These are phyloP conservation scores for Alternaria atra DNA, from an alignment of 2,329 filamentous ascomycete species.

Conservation along the genomic window DNA sequence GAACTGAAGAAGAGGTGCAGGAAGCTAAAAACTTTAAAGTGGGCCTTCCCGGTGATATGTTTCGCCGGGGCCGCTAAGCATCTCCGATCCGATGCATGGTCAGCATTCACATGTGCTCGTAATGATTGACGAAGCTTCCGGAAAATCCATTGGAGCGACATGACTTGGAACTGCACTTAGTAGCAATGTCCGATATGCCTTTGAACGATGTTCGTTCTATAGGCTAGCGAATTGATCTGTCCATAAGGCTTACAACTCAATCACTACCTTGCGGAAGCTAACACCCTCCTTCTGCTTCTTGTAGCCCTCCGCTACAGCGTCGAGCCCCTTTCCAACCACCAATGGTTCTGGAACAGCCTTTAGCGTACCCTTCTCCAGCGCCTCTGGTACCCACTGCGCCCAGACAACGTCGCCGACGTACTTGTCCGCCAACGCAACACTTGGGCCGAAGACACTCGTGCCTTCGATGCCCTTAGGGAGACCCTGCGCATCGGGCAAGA, in stretches of 20 bases:
- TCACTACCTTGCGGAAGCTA: constrained; percentile 47
- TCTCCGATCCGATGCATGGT: not conserved
- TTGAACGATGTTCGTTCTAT: not conserved
- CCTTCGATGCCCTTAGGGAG: constrained; percentile 42
- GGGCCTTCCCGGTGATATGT: constrained; percentile 8
- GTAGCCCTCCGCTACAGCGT: constrained; percentile 39
- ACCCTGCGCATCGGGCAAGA: constrained; percentile 29
- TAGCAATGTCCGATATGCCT: not conserved
- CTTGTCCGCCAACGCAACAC: constrained; percentile 31
- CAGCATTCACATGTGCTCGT: not conserved
- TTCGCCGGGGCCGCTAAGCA: constrained; percentile 6
- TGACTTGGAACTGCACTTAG: not conserved
- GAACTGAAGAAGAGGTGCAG: constrained; percentile 7
- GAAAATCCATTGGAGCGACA: not conserved
- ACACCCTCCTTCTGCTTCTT: constrained; percentile 43
- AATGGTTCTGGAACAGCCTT: constrained; percentile 44
- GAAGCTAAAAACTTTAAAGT: constrained; percentile 17
- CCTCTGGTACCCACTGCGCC: constrained; percentile 45
- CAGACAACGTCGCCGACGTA: constrained; percentile 46
- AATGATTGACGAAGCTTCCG: not conserved
- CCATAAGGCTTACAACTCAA: constrained; percentile 26
- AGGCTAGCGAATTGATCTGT: not conserved
- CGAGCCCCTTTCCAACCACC: constrained; percentile 41
- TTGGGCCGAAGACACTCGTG: constrained; percentile 30
- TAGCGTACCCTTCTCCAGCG: constrained; percentile 41